Percentiles rank a stretch among this genome's conserved stretches.
These are phyloP conservation scores for Striga hermonthica DNA, from an alignment of 305 asterid genomes.

Conservation along the genomic window DNA sequence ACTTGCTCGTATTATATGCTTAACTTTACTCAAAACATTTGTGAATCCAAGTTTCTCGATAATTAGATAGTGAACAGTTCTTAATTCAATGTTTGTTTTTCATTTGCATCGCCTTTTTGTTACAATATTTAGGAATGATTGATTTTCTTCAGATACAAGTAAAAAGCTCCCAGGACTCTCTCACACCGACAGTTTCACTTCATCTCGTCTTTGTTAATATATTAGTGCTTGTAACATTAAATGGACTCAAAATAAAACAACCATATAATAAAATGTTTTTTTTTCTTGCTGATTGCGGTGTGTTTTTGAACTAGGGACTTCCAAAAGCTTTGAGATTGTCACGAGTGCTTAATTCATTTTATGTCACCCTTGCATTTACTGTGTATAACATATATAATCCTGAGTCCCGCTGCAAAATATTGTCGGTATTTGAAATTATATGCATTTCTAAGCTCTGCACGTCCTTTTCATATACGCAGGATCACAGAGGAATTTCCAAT, in stretches of 20 bases:
- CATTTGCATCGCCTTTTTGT: constrained; percentile 1
- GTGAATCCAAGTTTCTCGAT: background rate
- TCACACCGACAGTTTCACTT: too few species aligned
- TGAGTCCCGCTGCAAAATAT: background rate
- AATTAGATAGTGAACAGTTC: constrained; percentile 2
- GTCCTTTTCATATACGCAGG: constrained; percentile 42
- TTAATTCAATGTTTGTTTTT: background rate
- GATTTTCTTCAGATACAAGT: background rate
- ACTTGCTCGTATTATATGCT: background rate
- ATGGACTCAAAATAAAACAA: background rate
- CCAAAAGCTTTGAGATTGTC: constrained; percentile 18
- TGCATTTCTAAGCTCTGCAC: constrained; percentile 18
- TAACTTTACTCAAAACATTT: background rate
- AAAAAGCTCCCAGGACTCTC: too few species aligned
- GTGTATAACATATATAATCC: background rate
- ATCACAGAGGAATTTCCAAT: constrained; percentile 92
- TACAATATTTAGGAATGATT: background rate
- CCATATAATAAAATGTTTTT: background rate
- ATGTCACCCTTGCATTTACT: constrained; percentile 1
- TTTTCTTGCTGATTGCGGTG: background rate
- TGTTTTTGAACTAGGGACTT: too few species aligned
- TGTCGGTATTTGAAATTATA: constrained; percentile 1
- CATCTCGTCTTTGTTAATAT: too few species aligned
- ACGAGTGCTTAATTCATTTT: background rate
- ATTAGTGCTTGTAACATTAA: background rate